A percentile compares a stretch with the other conserved stretches of the same genome.
phyloP scores from a whole-genome alignment of 805 yeast species.

The Suhomyces vadensis region DNA sequence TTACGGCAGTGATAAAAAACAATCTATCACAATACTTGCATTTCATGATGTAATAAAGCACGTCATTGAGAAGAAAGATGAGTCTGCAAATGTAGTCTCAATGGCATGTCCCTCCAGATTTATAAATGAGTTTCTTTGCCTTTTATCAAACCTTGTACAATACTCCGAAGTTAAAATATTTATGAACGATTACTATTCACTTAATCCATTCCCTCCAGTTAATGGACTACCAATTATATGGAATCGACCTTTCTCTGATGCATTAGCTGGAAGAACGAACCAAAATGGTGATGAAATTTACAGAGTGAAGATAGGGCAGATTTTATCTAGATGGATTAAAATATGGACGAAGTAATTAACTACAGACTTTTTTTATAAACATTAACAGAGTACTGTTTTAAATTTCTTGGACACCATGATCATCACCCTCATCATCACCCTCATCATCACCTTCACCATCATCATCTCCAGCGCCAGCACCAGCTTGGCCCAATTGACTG shows the following conservation, averaged over 20 bases:
- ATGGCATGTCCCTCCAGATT: neutral
- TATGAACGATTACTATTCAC: neutral
- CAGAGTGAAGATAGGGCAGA: slow-evolving; percentile 7
- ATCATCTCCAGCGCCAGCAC: slow-evolving; percentile 24
- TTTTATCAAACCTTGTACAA: neutral
- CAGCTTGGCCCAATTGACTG: slow-evolving; percentile 46
- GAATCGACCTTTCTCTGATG: neutral
- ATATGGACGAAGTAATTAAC: slow-evolving; percentile 2
- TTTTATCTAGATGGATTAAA: slow-evolving; percentile 17
- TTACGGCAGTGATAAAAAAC: neutral
- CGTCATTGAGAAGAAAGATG: neutral
- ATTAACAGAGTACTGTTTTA: neutral
- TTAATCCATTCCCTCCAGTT: no score
- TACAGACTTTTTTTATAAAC: neutral
- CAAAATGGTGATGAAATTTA: neutral
- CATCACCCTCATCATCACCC: slow-evolving; percentile 23
- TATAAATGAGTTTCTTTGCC: neutral
- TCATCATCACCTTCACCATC: slow-evolving; percentile 26
- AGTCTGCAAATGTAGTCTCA: neutral
- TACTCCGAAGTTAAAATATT: neutral
- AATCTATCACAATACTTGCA: neutral
- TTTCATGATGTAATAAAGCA: neutral
- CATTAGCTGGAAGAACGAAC: no score
- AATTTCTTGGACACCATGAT: slow-evolving; percentile 15
- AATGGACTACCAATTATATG: no score